Conservation (phyloP, 2,329 filamentous ascomycete genomes). For the Ilyonectria destructans region DNA sequence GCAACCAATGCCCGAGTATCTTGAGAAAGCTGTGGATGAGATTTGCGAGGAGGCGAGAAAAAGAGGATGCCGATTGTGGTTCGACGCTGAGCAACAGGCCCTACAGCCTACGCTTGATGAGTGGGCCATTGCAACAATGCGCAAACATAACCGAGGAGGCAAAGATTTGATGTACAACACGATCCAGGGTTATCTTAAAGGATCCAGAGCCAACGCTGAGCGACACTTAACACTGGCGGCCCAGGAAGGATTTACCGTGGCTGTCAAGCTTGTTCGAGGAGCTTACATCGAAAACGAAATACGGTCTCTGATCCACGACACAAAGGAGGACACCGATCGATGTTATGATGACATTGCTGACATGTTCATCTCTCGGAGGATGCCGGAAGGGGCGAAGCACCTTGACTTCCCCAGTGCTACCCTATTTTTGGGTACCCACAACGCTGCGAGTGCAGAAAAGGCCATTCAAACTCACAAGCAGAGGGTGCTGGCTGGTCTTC, state of each 20-base stretch:
- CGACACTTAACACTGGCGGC: constrained; percentile 64
- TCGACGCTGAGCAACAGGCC: constrained; percentile 64
- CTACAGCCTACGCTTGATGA: constrained; percentile 58
- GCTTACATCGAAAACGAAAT: constrained; percentile 70
- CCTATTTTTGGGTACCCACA: constrained; percentile 70
- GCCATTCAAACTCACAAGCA: constrained; percentile 61
- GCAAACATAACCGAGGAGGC: constrained; percentile 56
- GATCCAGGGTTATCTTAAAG: constrained; percentile 71
- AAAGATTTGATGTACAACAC: constrained; percentile 62
- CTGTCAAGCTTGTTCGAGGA: constrained; percentile 71
- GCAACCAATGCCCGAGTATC: constrained; percentile 54
- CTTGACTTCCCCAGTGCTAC: constrained; percentile 61
- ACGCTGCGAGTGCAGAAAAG: constrained; percentile 59
- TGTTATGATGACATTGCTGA: constrained; percentile 67
- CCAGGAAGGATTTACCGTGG: constrained; percentile 66
- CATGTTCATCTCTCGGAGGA: constrained; percentile 60
- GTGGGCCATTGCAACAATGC: constrained; percentile 55
- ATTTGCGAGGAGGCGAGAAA: constrained; percentile 56
- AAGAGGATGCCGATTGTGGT: constrained; percentile 58
- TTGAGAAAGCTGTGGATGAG: constrained; percentile 58
- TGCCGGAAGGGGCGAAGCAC: constrained; percentile 31
- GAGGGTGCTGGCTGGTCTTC: constrained; percentile 54
- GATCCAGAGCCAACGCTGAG: constrained; percentile 59
- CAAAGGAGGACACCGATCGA: constrained; percentile 66
- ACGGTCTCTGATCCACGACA: constrained; percentile 65